Conservation (phyloP, 257 asterid genomes). For the Penstemon barbatus region DNA sequence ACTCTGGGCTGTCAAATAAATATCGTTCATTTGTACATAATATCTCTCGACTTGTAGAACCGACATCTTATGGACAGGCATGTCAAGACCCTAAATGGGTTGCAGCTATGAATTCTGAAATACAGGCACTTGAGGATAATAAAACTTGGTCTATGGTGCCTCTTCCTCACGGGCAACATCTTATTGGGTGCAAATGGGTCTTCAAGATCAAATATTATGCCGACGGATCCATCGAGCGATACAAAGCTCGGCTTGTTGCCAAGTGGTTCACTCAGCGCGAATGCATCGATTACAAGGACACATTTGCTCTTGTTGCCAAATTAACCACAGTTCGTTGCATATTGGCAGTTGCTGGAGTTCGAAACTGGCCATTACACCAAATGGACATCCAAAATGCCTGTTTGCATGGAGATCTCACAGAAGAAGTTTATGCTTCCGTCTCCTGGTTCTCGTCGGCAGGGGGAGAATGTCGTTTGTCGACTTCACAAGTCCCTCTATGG, state of each 20-base stretch:
- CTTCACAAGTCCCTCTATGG: conserved; percentile 4
- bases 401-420: too few relatives aligned
- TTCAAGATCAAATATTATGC: background rate
- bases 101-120: too few relatives aligned
- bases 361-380: too few relatives aligned
- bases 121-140: background rate
- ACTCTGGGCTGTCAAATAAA: too few relatives aligned
- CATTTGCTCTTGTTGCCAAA: background rate
- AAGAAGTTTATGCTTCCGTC: too few relatives aligned
- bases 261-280: background rate
- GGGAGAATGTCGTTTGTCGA: background rate
- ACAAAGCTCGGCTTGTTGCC: background rate
- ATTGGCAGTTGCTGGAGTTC: too few relatives aligned
- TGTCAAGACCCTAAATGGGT: too few relatives aligned
- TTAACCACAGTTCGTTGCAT: too few relatives aligned
- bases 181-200: background rate
- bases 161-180: background rate
- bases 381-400: too few relatives aligned
- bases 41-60: too few relatives aligned
- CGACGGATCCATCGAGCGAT: background rate
- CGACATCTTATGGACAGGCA: too few relatives aligned
- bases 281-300: background rate
- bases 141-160: background rate
- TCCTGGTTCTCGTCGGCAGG: background rate
- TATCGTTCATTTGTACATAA: too few relatives aligned